phyloP scores from a whole-genome alignment of 306 rosid genomes.

The Cucurbita moschata region DNA sequence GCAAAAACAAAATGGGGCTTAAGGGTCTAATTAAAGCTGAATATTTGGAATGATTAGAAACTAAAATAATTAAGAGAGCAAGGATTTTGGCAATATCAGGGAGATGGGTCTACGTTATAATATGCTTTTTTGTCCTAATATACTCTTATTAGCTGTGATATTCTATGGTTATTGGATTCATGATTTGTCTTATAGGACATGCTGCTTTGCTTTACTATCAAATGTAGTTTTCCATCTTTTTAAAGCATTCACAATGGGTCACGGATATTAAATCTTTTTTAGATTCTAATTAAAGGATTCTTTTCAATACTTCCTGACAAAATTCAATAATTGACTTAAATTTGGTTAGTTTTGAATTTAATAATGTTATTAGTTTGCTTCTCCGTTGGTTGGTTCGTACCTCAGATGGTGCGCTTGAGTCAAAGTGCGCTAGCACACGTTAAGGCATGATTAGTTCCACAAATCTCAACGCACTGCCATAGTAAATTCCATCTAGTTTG shows the following conservation, averaged over 20 bases:
- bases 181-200: neutral
- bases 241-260: no score
- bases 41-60: conserved; percentile 28
- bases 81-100: neutral
- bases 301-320: neutral
- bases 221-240: neutral
- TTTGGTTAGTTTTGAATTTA: no score
- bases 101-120: neutral
- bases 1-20: conserved; percentile 13
- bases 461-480: no score
- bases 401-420: no score
- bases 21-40: neutral
- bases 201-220: neutral
- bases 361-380: neutral
- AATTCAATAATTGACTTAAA: neutral
- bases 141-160: neutral
- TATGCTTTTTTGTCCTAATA: neutral
- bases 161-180: neutral
- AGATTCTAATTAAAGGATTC: neutral
- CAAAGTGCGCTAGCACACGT: no score
- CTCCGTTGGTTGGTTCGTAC: no score
- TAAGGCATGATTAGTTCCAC: no score
- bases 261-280: neutral
- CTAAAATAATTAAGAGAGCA: conserved; percentile 28
- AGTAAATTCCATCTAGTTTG: no score